Percentiles rank a stretch among this genome's conserved stretches.
These are phyloP conservation scores for Edaphochlamys debaryana DNA, from an alignment of 139 green algal species.

Conservation along the genomic window DNA sequence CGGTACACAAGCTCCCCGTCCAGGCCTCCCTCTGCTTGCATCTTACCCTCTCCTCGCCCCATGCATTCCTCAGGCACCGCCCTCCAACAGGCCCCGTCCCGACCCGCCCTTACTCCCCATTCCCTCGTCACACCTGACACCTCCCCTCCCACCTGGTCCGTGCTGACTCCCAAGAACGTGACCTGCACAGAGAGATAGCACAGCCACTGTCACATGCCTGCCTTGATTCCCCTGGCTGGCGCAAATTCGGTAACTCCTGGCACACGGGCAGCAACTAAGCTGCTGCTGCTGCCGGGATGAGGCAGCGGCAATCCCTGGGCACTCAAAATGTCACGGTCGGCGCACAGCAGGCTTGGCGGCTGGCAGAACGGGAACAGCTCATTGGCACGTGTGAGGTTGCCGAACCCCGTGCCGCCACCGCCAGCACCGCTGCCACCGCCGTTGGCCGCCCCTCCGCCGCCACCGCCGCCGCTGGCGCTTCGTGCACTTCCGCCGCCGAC, in stretches of 20 bases:
- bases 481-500: no score
- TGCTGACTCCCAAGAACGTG: slow-evolving; percentile 33
- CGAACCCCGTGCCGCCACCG: background rate
- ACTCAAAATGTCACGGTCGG: slow-evolving; percentile 45
- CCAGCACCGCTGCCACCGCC: background rate
- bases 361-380: slow-evolving; percentile 36
- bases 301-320: no score
- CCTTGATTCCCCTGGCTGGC: no score
- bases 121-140: no score
- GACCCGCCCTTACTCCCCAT: background rate
- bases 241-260: no score
- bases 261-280: no score
- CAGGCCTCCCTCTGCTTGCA: background rate
- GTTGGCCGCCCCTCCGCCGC: background rate
- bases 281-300: no score
- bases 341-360: slow-evolving; percentile 28
- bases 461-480: background rate
- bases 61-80: no score
- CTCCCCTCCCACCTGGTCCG: background rate
- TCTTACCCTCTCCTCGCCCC: background rate
- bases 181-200: no score
- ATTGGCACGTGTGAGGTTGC: background rate
- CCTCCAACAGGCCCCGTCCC: no score
- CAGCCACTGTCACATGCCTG: no score
- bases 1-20: no score